Evolutionary conservation across 2,329 filamentous ascomycete species (phyloP).

Genomic region (Paraphoma chrysanthemicola): DNA sequence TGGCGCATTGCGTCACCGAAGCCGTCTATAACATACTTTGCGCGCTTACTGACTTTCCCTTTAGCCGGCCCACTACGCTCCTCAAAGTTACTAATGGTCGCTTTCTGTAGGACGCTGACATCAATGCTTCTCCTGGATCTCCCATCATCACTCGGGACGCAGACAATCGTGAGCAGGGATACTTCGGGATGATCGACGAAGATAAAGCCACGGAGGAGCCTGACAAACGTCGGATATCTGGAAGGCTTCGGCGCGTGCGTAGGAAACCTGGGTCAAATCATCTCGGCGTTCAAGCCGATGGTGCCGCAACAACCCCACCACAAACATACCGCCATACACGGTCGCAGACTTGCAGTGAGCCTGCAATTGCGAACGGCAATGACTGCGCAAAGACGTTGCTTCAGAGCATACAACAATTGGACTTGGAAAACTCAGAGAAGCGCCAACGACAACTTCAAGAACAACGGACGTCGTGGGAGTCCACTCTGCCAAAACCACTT

Average conservation of each 20-base stretch:
- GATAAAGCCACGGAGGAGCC: conserved; percentile 13
- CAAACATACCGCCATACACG: conserved; percentile 8
- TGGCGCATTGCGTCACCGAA: conserved; percentile 19
- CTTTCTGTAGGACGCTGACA: conserved; percentile 29
- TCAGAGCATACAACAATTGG: conserved; percentile 7
- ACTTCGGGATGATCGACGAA: conserved; percentile 12
- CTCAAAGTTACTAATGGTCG: conserved; percentile 57
- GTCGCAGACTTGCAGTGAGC: conserved; percentile 12
- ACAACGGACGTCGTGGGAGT: conserved; percentile 28
- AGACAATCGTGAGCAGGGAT: conserved; percentile 11
- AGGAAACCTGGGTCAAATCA: conserved; percentile 20
- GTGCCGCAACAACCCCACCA: conserved; percentile 2
- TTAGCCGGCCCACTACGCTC: conserved; percentile 58
- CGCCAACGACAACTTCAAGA: conserved; percentile 10
- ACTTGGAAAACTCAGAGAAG: conserved; percentile 8
- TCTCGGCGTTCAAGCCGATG: conserved; percentile 15
- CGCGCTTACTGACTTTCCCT: conserved; percentile 39
- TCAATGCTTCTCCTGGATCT: conserved; percentile 14
- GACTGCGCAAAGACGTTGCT: conserved; percentile 9
- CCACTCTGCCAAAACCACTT: conserved; percentile 21
- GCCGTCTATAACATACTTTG: conserved; percentile 33
- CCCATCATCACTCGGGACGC: conserved; percentile 18
- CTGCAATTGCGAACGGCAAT: neutral
- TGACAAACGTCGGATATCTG: conserved; percentile 18
- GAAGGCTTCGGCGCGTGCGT: conserved; percentile 22